Evolutionary conservation across 2,329 filamentous ascomycete species (phyloP).

Genomic region (Penicillium brevicompactum): DNA sequence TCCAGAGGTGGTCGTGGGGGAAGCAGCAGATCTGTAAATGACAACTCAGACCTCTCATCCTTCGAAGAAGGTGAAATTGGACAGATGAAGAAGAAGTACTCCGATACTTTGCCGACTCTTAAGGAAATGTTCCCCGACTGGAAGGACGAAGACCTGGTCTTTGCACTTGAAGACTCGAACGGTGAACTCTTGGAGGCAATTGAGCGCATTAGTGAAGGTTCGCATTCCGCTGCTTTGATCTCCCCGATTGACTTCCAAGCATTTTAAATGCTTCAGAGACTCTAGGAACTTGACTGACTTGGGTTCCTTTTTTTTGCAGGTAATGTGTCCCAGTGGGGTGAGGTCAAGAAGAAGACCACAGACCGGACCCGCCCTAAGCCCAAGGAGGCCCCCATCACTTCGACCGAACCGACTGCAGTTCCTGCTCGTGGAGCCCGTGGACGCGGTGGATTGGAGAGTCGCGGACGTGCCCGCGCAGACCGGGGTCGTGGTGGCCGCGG

Average conservation of each 20-base stretch:
- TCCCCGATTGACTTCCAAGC: conserved; percentile 1
- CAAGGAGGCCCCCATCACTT: conserved; percentile 44
- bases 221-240: conserved; percentile 5
- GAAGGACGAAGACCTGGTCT: conserved; percentile 93
- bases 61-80: conserved; percentile 85
- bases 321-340: conserved; percentile 55
- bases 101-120: conserved; percentile 74
- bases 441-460: conserved; percentile 49
- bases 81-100: conserved; percentile 88
- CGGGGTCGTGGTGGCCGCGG: conserved; percentile 52
- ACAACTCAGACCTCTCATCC: conserved; percentile 65
- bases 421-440: conserved; percentile 47
- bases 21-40: conserved; percentile 68
- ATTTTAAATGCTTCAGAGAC: not conserved
- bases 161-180: conserved; percentile 78
- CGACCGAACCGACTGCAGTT: conserved; percentile 36
- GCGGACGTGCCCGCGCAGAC: conserved; percentile 51
- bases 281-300: conserved; percentile 14
- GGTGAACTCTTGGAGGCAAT: conserved; percentile 52
- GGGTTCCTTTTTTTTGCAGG: conserved; percentile 33
- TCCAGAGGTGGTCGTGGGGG: conserved; percentile 70
- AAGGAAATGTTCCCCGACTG: conserved; percentile 94
- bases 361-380: conserved; percentile 49
- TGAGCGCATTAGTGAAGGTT: conserved; percentile 55
- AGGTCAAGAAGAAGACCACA: conserved; percentile 55